Percentiles rank a stretch among this genome's conserved stretches.
phyloP scores from a whole-genome alignment of 345 rosid species.

The Melaleuca alternifolia region DNA sequence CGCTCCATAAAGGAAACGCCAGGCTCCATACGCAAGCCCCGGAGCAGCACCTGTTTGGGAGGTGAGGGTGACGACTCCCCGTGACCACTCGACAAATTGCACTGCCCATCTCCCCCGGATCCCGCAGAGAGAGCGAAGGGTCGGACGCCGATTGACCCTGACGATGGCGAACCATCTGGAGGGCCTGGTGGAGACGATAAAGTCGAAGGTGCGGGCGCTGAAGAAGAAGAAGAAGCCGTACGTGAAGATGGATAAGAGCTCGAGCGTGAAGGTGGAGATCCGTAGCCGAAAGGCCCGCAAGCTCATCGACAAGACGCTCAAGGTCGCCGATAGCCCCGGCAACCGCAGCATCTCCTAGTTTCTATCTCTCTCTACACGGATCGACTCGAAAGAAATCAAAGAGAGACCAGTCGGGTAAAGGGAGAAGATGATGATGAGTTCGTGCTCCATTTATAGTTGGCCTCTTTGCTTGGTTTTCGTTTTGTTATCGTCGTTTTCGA shows the following conservation, averaged over 20 bases:
- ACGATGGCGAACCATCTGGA: constrained; percentile 65
- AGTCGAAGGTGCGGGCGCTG: constrained; percentile 65
- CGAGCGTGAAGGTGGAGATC: constrained; percentile 91
- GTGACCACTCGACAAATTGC: not conserved
- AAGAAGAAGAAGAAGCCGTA: constrained; percentile 56
- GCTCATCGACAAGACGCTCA: constrained; percentile 73
- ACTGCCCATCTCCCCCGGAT: not conserved
- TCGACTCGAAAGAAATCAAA: not conserved
- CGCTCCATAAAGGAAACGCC: not conserved
- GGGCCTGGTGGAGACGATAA: constrained; percentile 69
- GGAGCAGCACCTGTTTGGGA: no score
- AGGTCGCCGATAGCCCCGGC: constrained; percentile 71
- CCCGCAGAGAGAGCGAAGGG: not conserved
- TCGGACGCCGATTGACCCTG: not conserved
- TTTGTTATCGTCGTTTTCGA: not conserved
- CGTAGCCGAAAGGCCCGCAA: constrained; percentile 76
- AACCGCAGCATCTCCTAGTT: constrained; percentile 21
- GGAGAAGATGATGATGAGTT: not conserved
- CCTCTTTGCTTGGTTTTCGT: not conserved
- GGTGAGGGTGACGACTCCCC: not conserved
- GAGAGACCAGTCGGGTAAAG: not conserved
- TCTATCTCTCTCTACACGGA: not conserved
- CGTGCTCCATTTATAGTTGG: not conserved
- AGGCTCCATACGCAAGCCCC: not conserved
- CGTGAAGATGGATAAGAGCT: constrained; percentile 81